These are phyloP conservation scores for Pleurotus salmoneostramineus DNA, from an alignment of 768 basidiomycete genomes.

Conservation along the genomic window DNA sequence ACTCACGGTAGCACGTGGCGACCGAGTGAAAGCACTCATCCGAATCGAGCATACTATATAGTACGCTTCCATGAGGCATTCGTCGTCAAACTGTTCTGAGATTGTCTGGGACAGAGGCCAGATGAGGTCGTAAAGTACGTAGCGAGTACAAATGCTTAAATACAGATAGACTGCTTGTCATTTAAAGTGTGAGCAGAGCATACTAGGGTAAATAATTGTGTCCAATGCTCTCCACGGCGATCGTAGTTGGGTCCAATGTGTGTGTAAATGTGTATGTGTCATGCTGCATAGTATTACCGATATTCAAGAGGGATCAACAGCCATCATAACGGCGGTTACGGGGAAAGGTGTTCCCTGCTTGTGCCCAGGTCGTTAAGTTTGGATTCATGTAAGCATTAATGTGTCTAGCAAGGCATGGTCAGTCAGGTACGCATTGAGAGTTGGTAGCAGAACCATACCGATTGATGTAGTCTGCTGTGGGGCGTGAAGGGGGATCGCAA, in stretches of 20 bases:
- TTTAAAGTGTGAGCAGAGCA: neutral
- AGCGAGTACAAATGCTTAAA: slow-evolving; percentile 1
- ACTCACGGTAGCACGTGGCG: no score
- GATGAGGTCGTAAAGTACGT: neutral
- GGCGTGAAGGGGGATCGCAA: slow-evolving; percentile 75
- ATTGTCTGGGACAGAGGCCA: neutral
- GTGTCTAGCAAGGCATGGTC: slow-evolving; percentile 27
- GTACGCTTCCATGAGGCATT: no score
- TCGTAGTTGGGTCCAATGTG: neutral
- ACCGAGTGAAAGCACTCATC: no score
- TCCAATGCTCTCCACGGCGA: neutral
- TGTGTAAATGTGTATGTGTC: neutral
- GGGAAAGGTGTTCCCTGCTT: slow-evolving; percentile 74
- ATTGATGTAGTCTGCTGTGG: slow-evolving; percentile 79
- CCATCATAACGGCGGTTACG: slow-evolving; percentile 51
- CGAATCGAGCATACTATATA: no score
- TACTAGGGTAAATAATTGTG: slow-evolving; percentile 3
- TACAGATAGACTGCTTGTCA: neutral
- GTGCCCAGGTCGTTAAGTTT: slow-evolving; percentile 83
- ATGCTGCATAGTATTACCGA: neutral
- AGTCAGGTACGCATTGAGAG: neutral
- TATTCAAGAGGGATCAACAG: slow-evolving; percentile 22
- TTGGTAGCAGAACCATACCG: slow-evolving; percentile 29
- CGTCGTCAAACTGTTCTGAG: no score
- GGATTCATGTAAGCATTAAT: slow-evolving; percentile 64